Conservation (phyloP, 208 protist species). For the Trichomonas vaginalis region DNA sequence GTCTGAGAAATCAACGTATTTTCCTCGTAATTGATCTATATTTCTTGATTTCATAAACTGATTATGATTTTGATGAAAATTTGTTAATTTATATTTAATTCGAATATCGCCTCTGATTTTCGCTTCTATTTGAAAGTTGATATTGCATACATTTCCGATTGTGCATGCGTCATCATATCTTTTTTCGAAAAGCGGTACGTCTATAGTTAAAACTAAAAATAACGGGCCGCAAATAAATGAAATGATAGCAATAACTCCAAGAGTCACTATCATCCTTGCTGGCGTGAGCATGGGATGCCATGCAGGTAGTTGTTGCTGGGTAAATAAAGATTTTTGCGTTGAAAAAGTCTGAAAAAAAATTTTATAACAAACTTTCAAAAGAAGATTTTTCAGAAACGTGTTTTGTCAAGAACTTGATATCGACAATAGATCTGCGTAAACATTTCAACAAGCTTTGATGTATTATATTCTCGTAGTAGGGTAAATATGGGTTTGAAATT, state of each 20-base stretch:
- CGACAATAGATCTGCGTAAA: too few species aligned
- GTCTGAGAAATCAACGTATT: neutral
- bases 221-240: neutral
- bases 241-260: neutral
- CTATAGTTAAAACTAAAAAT: neutral
- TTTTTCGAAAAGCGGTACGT: neutral
- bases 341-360: too few species aligned
- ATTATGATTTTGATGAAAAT: neutral
- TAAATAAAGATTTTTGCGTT: too few species aligned
- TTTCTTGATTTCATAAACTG: neutral
- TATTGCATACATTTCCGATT: neutral
- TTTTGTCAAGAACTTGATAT: too few species aligned
- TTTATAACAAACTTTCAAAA: too few species aligned
- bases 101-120: neutral
- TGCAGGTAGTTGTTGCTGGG: neutral
- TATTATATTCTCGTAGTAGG: too few species aligned
- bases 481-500: too few species aligned
- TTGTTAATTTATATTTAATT: neutral
- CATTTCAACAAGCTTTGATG: too few species aligned
- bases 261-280: neutral
- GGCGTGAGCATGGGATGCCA: neutral
- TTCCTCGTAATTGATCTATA: neutral
- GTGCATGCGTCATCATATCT: neutral
- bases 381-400: too few species aligned
- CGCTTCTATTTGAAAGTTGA: neutral